Percentiles rank a stretch among this genome's conserved stretches.
Evolutionary conservation across 495 filamentous ascomycete genomes (phyloP).

Genomic region (Parathielavia appendiculata): DNA sequence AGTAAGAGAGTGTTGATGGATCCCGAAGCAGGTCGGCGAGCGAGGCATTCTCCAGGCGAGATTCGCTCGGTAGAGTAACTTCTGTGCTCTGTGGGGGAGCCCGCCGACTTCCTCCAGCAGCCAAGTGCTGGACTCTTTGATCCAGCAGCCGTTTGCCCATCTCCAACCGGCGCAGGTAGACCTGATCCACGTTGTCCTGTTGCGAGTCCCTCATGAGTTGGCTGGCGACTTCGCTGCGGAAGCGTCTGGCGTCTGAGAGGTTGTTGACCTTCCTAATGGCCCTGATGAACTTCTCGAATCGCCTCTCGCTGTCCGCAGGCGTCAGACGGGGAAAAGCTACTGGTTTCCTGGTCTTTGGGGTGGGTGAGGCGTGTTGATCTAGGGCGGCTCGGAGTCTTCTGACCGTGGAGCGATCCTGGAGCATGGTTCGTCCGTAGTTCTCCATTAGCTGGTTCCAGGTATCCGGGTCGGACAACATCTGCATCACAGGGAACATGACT

Average conservation of each 20-base stretch:
- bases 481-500: slow-evolving; percentile 64
- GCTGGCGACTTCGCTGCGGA: slow-evolving; percentile 86
- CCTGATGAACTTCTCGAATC: slow-evolving; percentile 90
- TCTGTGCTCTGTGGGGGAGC: slow-evolving; percentile 26
- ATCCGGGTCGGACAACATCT: slow-evolving; percentile 79
- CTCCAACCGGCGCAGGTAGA: slow-evolving; percentile 82
- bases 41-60: slow-evolving; percentile 63
- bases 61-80: slow-evolving; percentile 37
- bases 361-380: slow-evolving; percentile 88
- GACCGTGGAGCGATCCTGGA: slow-evolving; percentile 94
- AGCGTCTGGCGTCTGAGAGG: slow-evolving; percentile 87
- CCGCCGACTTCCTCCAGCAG: slow-evolving; percentile 56
- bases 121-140: slow-evolving; percentile 78
- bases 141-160: slow-evolving; percentile 88
- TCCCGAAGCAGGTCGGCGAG: slow-evolving; percentile 80
- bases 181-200: slow-evolving; percentile 70
- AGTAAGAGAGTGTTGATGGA: slow-evolving; percentile 86
- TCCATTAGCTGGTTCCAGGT: slow-evolving; percentile 96
- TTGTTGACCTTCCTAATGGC: slow-evolving; percentile 84
- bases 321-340: slow-evolving; percentile 55
- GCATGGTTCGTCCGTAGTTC: slow-evolving; percentile 75
- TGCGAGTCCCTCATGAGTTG: slow-evolving; percentile 82
- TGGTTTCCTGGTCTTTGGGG: slow-evolving; percentile 58
- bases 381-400: slow-evolving; percentile 88
- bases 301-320: slow-evolving; percentile 72